Evolutionary conservation across 495 filamentous ascomycete species (phyloP).

Genomic region (Penicillium salamii): DNA sequence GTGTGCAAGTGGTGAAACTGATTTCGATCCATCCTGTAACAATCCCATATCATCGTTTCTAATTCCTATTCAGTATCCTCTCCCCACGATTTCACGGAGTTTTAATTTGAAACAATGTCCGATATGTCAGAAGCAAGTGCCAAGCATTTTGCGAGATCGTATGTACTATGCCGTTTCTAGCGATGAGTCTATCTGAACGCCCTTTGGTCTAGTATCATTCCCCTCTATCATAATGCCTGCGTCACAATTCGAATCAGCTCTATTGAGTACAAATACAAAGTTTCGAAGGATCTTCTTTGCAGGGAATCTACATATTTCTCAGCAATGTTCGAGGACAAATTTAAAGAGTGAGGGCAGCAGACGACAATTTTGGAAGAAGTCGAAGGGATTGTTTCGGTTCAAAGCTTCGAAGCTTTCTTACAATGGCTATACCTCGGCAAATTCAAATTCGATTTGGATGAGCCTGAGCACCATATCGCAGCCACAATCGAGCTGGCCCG

Average conservation of each 20-base stretch:
- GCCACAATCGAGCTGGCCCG: slow-evolving; percentile 25
- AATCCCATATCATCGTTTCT: no score
- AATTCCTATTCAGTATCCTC: no score
- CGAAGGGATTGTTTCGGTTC: slow-evolving; percentile 18
- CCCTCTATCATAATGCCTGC: background rate
- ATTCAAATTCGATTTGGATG: slow-evolving; percentile 15
- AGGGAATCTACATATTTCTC: slow-evolving; percentile 20
- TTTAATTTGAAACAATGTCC: no score
- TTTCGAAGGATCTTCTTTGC: slow-evolving; percentile 26
- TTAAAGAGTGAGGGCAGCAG: slow-evolving; percentile 19
- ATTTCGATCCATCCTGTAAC: slow-evolving; percentile 12
- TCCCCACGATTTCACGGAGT: no score
- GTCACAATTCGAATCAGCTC: slow-evolving; percentile 9
- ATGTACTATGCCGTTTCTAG: background rate
- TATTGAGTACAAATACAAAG: slow-evolving; percentile 16
- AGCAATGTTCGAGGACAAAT: slow-evolving; percentile 22
- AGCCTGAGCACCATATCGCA: slow-evolving; percentile 15
- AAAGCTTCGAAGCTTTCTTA: slow-evolving; percentile 24
- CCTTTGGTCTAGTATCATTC: slow-evolving; percentile 2
- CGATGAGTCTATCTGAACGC: background rate
- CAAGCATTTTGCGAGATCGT: background rate
- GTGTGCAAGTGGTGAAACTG: slow-evolving; percentile 17
- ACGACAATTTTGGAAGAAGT: slow-evolving; percentile 18
- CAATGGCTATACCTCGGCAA: slow-evolving; percentile 27
- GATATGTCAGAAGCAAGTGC: background rate